These are phyloP conservation scores for Cicer arietinum DNA, from an alignment of 306 rosid species.

Conservation along the genomic window DNA sequence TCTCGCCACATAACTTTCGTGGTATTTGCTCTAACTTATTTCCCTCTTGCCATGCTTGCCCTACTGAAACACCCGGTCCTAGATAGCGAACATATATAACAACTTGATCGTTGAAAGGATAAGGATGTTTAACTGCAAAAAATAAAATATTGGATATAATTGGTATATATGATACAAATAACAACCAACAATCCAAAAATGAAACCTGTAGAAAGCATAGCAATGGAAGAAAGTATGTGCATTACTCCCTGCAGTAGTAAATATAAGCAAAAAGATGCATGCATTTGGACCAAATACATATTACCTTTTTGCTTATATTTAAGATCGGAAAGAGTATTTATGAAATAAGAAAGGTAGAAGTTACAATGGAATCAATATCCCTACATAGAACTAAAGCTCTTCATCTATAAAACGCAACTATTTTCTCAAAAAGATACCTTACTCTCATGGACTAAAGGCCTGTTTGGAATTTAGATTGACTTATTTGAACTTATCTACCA, in stretches of 20 bases:
- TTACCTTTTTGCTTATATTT: too few relatives aligned
- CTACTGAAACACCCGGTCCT: constrained; percentile 79
- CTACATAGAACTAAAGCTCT: not conserved
- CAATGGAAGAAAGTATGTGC: not conserved
- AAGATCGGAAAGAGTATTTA: too few relatives aligned
- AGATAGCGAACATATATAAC: constrained; percentile 70
- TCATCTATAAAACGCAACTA: not conserved
- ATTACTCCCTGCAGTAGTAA: not conserved
- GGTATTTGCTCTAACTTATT: constrained; percentile 76
- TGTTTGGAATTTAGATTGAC: too few relatives aligned
- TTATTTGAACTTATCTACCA: too few relatives aligned
- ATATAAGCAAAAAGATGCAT: too few relatives aligned
- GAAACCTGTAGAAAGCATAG: not conserved
- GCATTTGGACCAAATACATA: too few relatives aligned
- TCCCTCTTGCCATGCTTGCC: constrained; percentile 98
- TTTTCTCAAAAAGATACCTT: not conserved
- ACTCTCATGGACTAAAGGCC: not conserved
- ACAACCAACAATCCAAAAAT: not conserved
- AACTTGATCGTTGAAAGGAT: constrained; percentile 81
- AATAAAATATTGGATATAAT: constrained; percentile 9
- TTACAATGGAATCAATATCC: not conserved
- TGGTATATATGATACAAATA: not conserved
- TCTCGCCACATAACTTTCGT: constrained; percentile 70
- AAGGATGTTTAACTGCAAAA: constrained; percentile 71
- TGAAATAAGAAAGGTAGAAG: not conserved